phyloP scores from a whole-genome alignment of 2,329 filamentous ascomycete genomes.

The Colletotrichum zoysiae region DNA sequence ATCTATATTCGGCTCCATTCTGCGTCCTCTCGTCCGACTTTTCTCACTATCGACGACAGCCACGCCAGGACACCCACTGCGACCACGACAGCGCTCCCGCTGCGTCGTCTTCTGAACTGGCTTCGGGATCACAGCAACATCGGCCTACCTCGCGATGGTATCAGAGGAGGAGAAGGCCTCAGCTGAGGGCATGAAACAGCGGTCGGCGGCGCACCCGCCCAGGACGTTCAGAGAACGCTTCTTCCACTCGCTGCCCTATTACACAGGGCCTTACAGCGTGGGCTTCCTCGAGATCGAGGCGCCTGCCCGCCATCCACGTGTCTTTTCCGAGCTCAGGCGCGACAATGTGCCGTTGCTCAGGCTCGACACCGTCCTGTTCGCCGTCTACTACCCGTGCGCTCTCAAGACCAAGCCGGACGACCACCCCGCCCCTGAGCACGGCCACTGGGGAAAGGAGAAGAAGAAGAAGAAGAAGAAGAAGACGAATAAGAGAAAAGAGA shows the following conservation, averaged over 20 bases:
- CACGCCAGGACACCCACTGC: background rate
- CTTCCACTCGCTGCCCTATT: constrained; percentile 66
- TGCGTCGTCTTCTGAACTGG: background rate
- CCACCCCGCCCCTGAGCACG: constrained; percentile 11
- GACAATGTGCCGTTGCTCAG: constrained; percentile 55
- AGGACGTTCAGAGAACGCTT: constrained; percentile 54
- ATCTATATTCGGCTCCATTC: constrained; percentile 12
- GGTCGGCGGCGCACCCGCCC: constrained; percentile 46
- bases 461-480: background rate
- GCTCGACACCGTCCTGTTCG: constrained; percentile 70
- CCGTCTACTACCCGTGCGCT: constrained; percentile 74
- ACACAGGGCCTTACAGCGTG: constrained; percentile 75
- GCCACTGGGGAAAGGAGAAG: background rate
- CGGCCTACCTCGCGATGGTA: background rate
- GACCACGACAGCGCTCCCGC: background rate
- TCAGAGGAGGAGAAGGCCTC: constrained; percentile 3
- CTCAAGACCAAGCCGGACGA: constrained; percentile 51
- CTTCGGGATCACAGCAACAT: background rate
- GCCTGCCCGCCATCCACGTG: constrained; percentile 59
- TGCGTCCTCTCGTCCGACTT: background rate
- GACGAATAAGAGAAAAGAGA: background rate
- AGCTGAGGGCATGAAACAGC: constrained; percentile 11
- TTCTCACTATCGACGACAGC: too few relatives aligned
- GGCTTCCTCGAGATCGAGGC: constrained; percentile 77
- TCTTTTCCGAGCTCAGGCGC: constrained; percentile 56